Conservation (phyloP, 441 rosid genomes). For the Adansonia gregorii region DNA sequence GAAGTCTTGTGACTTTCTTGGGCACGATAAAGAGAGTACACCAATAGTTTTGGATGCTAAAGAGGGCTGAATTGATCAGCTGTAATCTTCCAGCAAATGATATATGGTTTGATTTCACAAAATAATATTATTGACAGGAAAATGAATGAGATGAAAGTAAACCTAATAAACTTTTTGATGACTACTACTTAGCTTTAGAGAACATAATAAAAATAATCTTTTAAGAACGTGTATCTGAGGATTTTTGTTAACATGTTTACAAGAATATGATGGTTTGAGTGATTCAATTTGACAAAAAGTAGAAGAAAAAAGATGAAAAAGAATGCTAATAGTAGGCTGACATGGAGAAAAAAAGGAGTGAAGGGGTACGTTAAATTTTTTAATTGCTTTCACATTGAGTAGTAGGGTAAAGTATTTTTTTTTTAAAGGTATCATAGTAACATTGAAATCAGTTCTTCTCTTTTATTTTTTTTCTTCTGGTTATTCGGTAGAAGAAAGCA, state of each 20-base stretch:
- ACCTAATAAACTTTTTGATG: not conserved
- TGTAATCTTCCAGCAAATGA: no score
- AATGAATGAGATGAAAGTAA: conserved; percentile 22
- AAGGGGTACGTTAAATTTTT: not conserved
- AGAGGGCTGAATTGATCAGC: no score
- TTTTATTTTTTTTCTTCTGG: not conserved
- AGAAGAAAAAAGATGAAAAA: not conserved
- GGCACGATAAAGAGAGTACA: no score
- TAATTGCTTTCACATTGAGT: not conserved
- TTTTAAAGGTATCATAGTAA: not conserved
- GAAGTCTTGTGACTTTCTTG: no score
- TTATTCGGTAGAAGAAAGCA: not conserved
- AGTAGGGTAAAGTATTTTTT: not conserved
- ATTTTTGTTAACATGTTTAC: not conserved
- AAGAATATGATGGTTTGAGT: conserved; percentile 10
- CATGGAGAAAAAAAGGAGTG: not conserved
- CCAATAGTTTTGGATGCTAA: no score
- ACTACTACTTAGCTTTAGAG: conserved; percentile 7
- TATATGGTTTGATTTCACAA: not conserved
- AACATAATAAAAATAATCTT: not conserved
- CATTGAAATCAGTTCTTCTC: not conserved
- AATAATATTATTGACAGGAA: not conserved
- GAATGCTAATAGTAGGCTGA: not conserved
- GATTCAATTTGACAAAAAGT: not conserved
- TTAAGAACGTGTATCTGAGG: not conserved